Conservation (phyloP, 2,329 filamentous ascomycete species). For the Alternaria gansuensis region DNA sequence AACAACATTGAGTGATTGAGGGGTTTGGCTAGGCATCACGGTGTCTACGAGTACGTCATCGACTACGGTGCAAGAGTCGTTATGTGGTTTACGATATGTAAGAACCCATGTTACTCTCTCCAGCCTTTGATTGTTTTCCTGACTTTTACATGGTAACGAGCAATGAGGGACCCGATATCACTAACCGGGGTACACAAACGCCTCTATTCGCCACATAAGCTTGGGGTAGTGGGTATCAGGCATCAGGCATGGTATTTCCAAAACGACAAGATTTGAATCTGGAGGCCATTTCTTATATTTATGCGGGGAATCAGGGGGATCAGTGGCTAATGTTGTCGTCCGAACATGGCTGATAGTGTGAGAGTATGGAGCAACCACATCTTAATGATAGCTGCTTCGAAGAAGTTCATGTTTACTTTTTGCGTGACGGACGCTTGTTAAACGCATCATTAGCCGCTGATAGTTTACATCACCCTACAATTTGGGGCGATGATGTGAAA, state of each 20-base stretch:
- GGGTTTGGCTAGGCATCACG: background rate
- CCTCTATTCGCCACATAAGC: background rate
- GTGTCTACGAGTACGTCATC: background rate
- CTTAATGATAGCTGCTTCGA: no score
- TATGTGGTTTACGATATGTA: background rate
- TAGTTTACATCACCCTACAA: no score
- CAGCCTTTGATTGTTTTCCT: background rate
- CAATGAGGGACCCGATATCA: background rate
- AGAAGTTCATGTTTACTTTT: no score
- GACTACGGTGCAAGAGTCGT: background rate
- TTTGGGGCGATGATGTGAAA: no score
- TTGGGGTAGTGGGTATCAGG: background rate
- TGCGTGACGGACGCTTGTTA: no score
- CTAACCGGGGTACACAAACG: background rate
- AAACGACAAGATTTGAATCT: background rate
- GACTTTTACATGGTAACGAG: background rate
- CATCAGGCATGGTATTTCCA: background rate
- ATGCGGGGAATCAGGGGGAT: no score
- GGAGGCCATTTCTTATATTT: no score
- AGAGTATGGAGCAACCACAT: no score
- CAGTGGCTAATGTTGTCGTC: no score
- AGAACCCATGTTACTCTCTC: background rate
- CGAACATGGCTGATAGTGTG: no score
- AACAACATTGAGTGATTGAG: background rate
- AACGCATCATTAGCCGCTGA: no score